A percentile compares a stretch with the other conserved stretches of the same genome.
phyloP scores from a whole-genome alignment of 495 filamentous ascomycete genomes.

The Annulohypoxylon maeteangense region DNA sequence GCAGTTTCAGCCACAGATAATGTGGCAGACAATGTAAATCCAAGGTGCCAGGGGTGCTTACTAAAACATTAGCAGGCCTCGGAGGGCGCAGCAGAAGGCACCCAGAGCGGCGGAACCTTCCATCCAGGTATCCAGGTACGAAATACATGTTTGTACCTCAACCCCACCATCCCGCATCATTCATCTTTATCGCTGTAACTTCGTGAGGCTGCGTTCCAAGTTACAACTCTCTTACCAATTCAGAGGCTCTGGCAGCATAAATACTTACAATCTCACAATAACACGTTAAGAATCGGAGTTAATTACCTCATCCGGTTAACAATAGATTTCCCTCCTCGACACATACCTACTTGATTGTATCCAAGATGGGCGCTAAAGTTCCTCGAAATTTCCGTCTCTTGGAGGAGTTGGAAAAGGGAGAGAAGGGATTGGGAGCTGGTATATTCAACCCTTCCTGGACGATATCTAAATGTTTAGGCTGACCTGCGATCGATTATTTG shows the following conservation, averaged over 20 bases:
- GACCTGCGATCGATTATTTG: background rate
- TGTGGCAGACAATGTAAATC: background rate
- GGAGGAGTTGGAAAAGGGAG: conserved; percentile 98
- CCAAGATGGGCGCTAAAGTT: conserved; percentile 74
- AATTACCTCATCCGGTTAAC: background rate
- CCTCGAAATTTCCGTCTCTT: conserved; percentile 95
- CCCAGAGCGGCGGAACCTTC: conserved; percentile 4
- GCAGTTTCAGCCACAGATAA: conserved; percentile 21
- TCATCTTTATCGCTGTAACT: conserved; percentile 18
- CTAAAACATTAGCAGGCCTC: background rate
- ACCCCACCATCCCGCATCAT: conserved; percentile 40
- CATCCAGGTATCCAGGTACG: background rate
- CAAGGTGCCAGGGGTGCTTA: too few relatives aligned
- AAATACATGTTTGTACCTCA: conserved; percentile 2
- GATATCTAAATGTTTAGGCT: conserved; percentile 5
- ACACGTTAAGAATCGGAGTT: background rate
- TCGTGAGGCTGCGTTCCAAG: conserved; percentile 15
- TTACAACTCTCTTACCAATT: background rate
- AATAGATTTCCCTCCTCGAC: background rate
- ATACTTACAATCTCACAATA: background rate
- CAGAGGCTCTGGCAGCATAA: background rate
- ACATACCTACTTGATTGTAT: background rate
- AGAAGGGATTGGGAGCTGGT: conserved; percentile 97
- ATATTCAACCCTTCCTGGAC: conserved; percentile 25
- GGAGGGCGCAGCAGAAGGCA: too few relatives aligned